Conservation (phyloP, 2,329 filamentous ascomycete genomes). For the Xylariaceae sp. region DNA sequence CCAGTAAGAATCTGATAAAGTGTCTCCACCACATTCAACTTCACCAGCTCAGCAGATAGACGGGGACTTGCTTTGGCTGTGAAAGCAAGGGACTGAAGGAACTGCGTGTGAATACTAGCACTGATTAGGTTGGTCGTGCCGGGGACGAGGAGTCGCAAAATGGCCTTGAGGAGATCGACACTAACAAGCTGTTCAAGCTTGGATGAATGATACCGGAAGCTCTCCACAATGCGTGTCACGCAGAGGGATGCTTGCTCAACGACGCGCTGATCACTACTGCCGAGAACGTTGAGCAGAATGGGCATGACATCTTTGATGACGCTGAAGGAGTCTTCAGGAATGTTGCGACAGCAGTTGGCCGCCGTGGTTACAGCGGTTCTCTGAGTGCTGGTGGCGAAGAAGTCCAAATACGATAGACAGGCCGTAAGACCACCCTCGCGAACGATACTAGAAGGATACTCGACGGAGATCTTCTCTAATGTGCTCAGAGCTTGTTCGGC, state of each 20-base stretch:
- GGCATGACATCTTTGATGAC: slow-evolving; percentile 96
- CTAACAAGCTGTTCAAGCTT: slow-evolving; percentile 93
- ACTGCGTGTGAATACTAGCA: slow-evolving; percentile 92
- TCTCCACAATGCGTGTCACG: slow-evolving; percentile 93
- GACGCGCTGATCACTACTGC: slow-evolving; percentile 91
- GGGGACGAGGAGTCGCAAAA: slow-evolving; percentile 82
- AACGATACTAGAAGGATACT: slow-evolving; percentile 93
- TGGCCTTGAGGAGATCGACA: slow-evolving; percentile 76
- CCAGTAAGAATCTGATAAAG: slow-evolving; percentile 96
- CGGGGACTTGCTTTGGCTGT: slow-evolving; percentile 83
- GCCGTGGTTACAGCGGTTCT: slow-evolving; percentile 95
- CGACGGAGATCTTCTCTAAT: slow-evolving; percentile 92
- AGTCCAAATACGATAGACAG: slow-evolving; percentile 94
- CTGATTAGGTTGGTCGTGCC: slow-evolving; percentile 95
- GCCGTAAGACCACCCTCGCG: slow-evolving; percentile 91
- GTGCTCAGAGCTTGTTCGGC: slow-evolving; percentile 97
- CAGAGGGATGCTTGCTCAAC: slow-evolving; percentile 96
- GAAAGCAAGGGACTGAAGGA: slow-evolving; percentile 85
- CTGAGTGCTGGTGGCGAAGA: slow-evolving; percentile 96
- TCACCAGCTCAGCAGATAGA: slow-evolving; percentile 85
- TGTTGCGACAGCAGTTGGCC: slow-evolving; percentile 96
- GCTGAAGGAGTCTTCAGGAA: slow-evolving; percentile 86
- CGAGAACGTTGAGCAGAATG: slow-evolving; percentile 82
- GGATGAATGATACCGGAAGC: slow-evolving; percentile 82
- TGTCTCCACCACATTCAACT: slow-evolving; percentile 95